Conservation (phyloP, 768 basidiomycete species). For the Suillus discolor region DNA sequence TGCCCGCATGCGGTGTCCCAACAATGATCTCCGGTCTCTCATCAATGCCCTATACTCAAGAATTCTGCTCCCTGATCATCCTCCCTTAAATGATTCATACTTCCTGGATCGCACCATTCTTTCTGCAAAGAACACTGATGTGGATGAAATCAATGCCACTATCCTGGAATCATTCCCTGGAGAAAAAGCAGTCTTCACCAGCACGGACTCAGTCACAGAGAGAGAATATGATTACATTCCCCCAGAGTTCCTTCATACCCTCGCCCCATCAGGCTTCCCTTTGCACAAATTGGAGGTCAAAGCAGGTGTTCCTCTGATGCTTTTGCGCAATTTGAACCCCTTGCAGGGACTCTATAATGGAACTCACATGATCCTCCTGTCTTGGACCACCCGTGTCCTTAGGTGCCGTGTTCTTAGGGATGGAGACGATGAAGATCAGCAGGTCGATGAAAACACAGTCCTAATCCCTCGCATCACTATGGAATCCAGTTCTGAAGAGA, state of each 20-base stretch:
- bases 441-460: conserved; percentile 19
- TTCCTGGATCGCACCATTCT: conserved; percentile 36
- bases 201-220: conserved; percentile 33
- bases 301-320: conserved; percentile 40
- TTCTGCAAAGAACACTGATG: conserved; percentile 29
- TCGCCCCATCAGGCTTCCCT: conserved; percentile 44
- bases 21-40: conserved; percentile 4
- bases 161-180: conserved; percentile 28
- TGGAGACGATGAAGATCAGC: conserved; percentile 16
- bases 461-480: conserved; percentile 34
- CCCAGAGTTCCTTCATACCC: conserved; percentile 40
- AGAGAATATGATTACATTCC: conserved; percentile 29
- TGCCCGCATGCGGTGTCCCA: conserved; percentile 23
- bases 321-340: conserved; percentile 46
- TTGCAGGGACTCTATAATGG: conserved; percentile 43
- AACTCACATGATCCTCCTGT: conserved; percentile 22
- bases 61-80: conserved; percentile 13
- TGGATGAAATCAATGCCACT: conserved; percentile 34
- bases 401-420: conserved; percentile 29
- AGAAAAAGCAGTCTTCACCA: conserved; percentile 22
- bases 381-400: conserved; percentile 25
- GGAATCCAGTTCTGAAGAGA: conserved; percentile 18
- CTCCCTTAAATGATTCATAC: conserved; percentile 24
- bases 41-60: conserved; percentile 26
- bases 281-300: conserved; percentile 37